Evolutionary conservation across 106 monocot species (phyloP).

Genomic region (Ottelia alismoides): DNA sequence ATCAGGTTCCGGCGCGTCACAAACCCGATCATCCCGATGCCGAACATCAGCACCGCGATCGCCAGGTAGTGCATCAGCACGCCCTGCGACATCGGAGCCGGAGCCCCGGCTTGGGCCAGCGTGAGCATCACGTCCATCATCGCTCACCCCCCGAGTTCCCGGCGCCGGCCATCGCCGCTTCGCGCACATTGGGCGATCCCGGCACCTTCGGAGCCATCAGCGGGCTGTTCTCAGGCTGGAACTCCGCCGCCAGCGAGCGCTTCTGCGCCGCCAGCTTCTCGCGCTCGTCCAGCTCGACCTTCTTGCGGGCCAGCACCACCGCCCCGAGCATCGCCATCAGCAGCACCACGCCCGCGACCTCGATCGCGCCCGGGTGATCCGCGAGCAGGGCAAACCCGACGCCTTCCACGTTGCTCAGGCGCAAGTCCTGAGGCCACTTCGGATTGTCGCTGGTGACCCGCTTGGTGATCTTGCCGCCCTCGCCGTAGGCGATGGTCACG

Average conservation of each 20-base stretch:
- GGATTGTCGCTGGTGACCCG: not conserved
- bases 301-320: not conserved
- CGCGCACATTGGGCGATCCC: no score
- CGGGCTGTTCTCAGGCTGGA: no score
- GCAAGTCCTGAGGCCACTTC: not conserved
- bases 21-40: not conserved
- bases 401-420: not conserved
- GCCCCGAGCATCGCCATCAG: not conserved
- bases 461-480: no score
- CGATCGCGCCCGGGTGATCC: not conserved
- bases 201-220: no score
- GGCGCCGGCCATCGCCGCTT: no score
- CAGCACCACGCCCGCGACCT: not conserved
- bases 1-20: not conserved
- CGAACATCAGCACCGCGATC: not conserved
- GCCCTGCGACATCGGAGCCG: not conserved
- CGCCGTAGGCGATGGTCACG: no score
- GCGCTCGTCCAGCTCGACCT: no score
- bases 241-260: no score
- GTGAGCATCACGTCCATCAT: no score
- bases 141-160: no score
- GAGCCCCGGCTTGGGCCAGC: no score
- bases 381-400: not conserved
- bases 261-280: no score
- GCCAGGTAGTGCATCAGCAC: not conserved